phyloP scores from a whole-genome alignment of 805 yeast genomes.

The Saccharomyces paradoxus region DNA sequence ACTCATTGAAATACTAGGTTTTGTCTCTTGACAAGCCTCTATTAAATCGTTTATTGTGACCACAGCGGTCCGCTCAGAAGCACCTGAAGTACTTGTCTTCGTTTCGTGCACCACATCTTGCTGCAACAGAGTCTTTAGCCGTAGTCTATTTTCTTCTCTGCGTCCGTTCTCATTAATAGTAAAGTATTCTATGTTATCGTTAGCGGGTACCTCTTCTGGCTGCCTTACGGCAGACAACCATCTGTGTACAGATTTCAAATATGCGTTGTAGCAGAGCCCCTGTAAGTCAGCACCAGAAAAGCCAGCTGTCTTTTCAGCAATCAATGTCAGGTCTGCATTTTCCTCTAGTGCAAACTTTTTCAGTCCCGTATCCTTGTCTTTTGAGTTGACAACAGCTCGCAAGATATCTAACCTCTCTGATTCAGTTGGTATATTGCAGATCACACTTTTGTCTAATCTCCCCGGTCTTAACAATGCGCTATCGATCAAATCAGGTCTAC shows the following conservation, averaged over 20 bases:
- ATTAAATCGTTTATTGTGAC: slow-evolving; percentile 45
- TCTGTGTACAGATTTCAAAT: slow-evolving; percentile 73
- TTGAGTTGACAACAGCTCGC: slow-evolving; percentile 7
- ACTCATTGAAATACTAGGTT: slow-evolving; percentile 75
- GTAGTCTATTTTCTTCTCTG: not conserved
- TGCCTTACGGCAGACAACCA: slow-evolving; percentile 37
- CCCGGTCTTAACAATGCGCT: slow-evolving; percentile 94
- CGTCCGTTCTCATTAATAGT: not conserved
- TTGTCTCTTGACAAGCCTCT: slow-evolving; percentile 64
- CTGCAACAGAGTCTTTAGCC: not conserved
- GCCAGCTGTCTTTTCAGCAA: slow-evolving; percentile 61
- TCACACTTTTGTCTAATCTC: slow-evolving; percentile 81
- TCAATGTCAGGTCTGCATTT: slow-evolving; percentile 41
- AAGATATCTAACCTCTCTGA: slow-evolving; percentile 72
- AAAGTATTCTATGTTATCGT: not conserved
- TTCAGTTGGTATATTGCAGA: slow-evolving; percentile 77
- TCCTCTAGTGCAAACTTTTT: slow-evolving; percentile 38
- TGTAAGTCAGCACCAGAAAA: slow-evolving; percentile 94
- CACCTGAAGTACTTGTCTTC: not conserved
- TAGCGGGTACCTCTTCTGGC: slow-evolving; percentile 3
- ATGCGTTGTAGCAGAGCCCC: slow-evolving; percentile 85
- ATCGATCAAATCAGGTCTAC: slow-evolving; percentile 92
- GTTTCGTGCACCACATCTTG: not conserved
- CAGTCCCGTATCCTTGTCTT: slow-evolving; percentile 15
- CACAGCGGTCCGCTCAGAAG: slow-evolving; percentile 1